phyloP scores from a whole-genome alignment of 1,139 yeast species.

The Sugiyamaella sp. region DNA sequence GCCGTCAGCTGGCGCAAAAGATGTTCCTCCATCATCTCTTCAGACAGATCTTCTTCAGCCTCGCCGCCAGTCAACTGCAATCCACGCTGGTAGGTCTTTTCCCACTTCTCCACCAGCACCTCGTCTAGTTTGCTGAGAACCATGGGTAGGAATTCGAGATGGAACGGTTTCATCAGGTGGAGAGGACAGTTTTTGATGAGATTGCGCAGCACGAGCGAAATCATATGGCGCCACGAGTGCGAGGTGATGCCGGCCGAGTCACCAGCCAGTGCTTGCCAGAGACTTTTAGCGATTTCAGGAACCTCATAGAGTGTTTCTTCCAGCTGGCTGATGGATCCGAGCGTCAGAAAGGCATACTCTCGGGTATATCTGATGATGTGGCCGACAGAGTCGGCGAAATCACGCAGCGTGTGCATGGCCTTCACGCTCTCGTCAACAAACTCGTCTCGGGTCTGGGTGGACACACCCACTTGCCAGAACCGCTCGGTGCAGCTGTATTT shows the following conservation, averaged over 20 bases:
- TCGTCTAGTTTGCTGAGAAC: constrained; percentile 73
- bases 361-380: constrained; percentile 93
- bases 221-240: constrained; percentile 97
- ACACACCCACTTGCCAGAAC: constrained; percentile 98
- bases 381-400: constrained; percentile 98
- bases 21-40: constrained; percentile 98
- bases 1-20: constrained; percentile 90
- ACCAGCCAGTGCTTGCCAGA: constrained; percentile 88
- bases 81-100: constrained; percentile 67
- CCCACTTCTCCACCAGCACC: constrained; percentile 75
- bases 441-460: constrained; percentile 90
- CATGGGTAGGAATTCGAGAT: constrained; percentile 76
- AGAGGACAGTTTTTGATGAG: constrained; percentile 88
- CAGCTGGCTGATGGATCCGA: constrained; percentile 86
- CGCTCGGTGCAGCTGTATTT: constrained; percentile 86
- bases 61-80: constrained; percentile 60
- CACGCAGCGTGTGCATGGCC: constrained; percentile 90
- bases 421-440: constrained; percentile 93
- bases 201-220: constrained; percentile 83
- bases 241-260: constrained; percentile 84
- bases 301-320: constrained; percentile 88
- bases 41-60: constrained; percentile 76
- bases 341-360: constrained; percentile 89
- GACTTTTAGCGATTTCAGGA: constrained; percentile 71
- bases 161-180: constrained; percentile 64